Evolutionary conservation across 495 filamentous ascomycete species (phyloP).

Genomic region (Cercophora scortea): DNA sequence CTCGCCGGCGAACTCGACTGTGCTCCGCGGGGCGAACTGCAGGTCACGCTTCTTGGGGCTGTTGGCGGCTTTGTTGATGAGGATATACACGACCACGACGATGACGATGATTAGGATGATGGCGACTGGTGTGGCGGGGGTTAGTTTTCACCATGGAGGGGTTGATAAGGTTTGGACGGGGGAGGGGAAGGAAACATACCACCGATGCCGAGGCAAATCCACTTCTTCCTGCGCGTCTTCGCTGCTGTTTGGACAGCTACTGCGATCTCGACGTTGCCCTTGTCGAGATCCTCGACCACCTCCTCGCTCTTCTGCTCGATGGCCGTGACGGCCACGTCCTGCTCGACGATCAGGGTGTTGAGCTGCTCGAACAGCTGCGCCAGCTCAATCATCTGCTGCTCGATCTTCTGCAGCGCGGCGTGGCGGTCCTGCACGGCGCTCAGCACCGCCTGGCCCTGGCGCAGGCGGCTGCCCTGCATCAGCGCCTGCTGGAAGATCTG

Average conservation of each 20-base stretch:
- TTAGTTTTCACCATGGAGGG: too few relatives aligned
- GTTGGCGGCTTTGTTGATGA: conserved; percentile 20
- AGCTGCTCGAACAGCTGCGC: conserved; percentile 57
- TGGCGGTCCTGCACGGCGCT: conserved; percentile 75
- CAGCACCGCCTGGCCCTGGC: conserved; percentile 70
- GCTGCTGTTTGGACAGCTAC: conserved; percentile 73
- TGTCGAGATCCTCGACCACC: conserved; percentile 65
- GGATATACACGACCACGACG: conserved; percentile 39
- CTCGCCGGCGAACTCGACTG: conserved; percentile 16
- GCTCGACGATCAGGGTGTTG: conserved; percentile 71
- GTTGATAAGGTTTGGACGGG: too few relatives aligned
- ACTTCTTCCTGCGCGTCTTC: conserved; percentile 87
- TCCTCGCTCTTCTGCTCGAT: conserved; percentile 81
- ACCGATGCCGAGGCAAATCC: conserved; percentile 81
- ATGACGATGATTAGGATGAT: conserved; percentile 46
- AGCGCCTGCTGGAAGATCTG: conserved; percentile 79
- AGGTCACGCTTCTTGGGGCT: conserved; percentile 16
- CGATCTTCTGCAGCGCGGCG: conserved; percentile 84
- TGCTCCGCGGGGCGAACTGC: conserved; percentile 19
- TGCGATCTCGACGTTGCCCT: conserved; percentile 72
- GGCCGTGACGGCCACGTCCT: conserved; percentile 65
- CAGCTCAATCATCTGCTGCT: conserved; percentile 78
- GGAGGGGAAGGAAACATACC: conserved; percentile 47
- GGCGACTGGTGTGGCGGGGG: conserved; percentile 23
- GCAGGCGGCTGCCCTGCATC: conserved; percentile 62